A percentile compares a stretch with the other conserved stretches of the same genome.
Conservation (phyloP, 805 yeast species). For the Cyberlindnera xishuangbannaensis region DNA sequence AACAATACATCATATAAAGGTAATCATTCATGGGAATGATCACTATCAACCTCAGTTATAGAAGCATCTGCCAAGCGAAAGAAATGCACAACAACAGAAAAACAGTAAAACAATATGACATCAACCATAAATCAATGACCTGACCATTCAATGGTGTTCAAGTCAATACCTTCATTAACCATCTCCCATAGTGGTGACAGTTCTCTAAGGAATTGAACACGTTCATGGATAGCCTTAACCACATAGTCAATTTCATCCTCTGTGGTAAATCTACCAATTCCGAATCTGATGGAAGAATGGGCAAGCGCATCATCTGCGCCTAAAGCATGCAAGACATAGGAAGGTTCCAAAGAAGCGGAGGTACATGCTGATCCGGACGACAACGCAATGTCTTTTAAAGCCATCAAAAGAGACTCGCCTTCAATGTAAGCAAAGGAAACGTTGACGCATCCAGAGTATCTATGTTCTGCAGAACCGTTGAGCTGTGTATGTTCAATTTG, state of each 20-base stretch:
- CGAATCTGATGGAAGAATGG: constrained; percentile 96
- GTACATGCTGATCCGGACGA: constrained; percentile 98
- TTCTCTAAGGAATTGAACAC: constrained; percentile 88
- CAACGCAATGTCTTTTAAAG: constrained; percentile 92
- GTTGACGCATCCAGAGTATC: constrained; percentile 93
- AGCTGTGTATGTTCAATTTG: constrained; percentile 82
- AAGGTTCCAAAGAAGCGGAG: constrained; percentile 96
- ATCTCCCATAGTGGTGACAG: constrained; percentile 97
- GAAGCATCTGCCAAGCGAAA: too few species aligned
- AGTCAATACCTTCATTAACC: constrained; percentile 98
- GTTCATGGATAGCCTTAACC: constrained; percentile 75
- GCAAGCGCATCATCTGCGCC: constrained; percentile 99
- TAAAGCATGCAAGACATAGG: constrained; percentile 91
- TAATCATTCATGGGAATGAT: background rate
- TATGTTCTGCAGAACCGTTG: constrained; percentile 73
- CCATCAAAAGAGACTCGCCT: constrained; percentile 97
- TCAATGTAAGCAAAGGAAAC: constrained; percentile 96
- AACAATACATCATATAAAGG: background rate
- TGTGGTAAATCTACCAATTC: constrained; percentile 95
- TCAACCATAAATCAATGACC: constrained; percentile 90
- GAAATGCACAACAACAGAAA: background rate
- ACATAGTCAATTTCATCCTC: constrained; percentile 95
- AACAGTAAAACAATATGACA: background rate
- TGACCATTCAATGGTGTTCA: constrained; percentile 93
- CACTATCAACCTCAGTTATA: too few species aligned